Base-by-base conservation (phyloP, 2,329 filamentous ascomycete species). In the Fusarium sp. region DNA sequence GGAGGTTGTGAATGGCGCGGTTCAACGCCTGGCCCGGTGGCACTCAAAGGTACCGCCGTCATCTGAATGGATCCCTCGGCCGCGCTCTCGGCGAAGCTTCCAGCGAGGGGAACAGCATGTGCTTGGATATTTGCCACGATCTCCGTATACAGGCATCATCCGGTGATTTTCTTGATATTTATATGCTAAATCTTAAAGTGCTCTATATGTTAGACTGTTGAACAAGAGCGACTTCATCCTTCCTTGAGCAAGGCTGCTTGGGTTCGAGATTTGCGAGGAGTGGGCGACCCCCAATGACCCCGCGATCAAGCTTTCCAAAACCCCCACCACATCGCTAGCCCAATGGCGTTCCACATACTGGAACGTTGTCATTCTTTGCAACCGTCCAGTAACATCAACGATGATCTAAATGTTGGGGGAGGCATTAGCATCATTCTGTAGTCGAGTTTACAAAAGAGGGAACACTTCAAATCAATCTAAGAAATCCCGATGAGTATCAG, bases 21-120 rank as follows among this genome's bases (percentile, higher is more conserved):
- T 77, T 77, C 59, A 66, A 70, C 69, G 33, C 27, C 63, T 54
- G 64, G 29, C n/a, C 47, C 58, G 66, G 71, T 68, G 31, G 54
- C 69, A 70, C 68, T 60, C 38, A 35, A 54, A 59, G 45, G 40
- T 60, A 42, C 65, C 50, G 11, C 47, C 65, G 57, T 47, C 54
- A 33, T 58, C 36, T 66, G 50, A 40, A 68, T 69, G 71, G 74
- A 68, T 64, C 68, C 71, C 67, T 78, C 76, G 76, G 76, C 71
- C 59, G 58, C 70, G 74, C 65, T 75, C 66, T 79, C 77, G 77
- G 77, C 60, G 66, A 45, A 78, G 75, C 59, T 61, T 42, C 38
- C 62, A n/a, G 40, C 68, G 54, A 65, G 68, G 71, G 69, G 67
- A 67, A 66, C 63, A 54, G 63, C 60, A 50, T 59, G 59, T 63